Evolutionary conservation across 2,329 filamentous ascomycete species (phyloP), one percentile per base, ranked within the genome.

Genomic region (Fusarium sarcochroum): DNA sequence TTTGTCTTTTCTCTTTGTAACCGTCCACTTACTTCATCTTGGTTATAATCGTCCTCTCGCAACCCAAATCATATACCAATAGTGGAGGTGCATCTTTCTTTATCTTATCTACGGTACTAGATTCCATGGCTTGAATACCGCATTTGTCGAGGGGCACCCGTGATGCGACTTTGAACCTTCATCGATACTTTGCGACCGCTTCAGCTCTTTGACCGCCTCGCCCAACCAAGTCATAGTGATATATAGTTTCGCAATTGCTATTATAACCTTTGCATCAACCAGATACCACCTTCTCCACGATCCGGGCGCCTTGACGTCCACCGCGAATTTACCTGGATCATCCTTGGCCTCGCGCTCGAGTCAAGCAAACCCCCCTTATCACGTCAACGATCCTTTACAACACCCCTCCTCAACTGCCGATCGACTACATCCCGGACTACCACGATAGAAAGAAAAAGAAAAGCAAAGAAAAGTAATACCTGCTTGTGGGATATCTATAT

Each of bases 401-500:
- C 5, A 8, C 37, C 25, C 38, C 40, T 20, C 41, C 21, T 23
- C 40, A 21, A 38, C 34, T 21, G n/a, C 62, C 42, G 21, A 57
- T 56, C 41, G 34, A 63, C n/a, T 49, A 40, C 34, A 37, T 32
- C 23, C 21, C 32, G 30, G 17, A 17, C 15, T 15, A 30, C 23
- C 23, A 18, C 47, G 38, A 57, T 42, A 58, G 18, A 45, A 37
- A 37, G n/a, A 45, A 23, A 37, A n/a, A 52, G n/a, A n/a, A n/a
- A n/a, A 25, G 35, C 40, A 21, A 20, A 21, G 52, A 34, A 41
- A 32, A 34, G 30, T 47, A 61, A 27, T 27, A 27, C 25, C 8
- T 9, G 25, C 35, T 49, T 55, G 17, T 55, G 37, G 37, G 46
- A 58, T 51, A 52, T 44, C 44, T 75, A 62, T 51, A 76, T 76